A percentile compares a stretch with the other conserved stretches of the same genome.
These are phyloP conservation scores for Fusarium phyllophilum DNA, from an alignment of 2,329 filamentous ascomycete genomes.

Conservation along the genomic window DNA sequence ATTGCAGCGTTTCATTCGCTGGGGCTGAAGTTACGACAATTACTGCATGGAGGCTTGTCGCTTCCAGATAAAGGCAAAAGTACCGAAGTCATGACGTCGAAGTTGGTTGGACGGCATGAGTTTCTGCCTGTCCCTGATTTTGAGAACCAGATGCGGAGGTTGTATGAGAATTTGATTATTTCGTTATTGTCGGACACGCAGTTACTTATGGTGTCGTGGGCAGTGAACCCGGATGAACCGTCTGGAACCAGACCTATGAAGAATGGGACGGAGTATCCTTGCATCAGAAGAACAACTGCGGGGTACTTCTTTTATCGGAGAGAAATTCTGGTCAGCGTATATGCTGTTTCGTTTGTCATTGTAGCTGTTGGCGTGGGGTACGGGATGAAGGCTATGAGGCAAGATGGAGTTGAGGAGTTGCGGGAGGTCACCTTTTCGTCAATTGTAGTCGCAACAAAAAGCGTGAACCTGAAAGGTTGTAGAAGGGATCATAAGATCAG, in stretches of 20 bases:
- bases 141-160: background rate
- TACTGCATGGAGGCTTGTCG: conserved; percentile 1
- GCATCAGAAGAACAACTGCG: conserved; percentile 1
- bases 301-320: conserved; percentile 25
- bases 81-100: background rate
- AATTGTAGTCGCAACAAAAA: background rate
- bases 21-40: conserved; percentile 9
- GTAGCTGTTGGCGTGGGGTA: conserved; percentile 12
- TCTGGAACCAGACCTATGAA: conserved; percentile 2
- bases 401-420: conserved; percentile 21
- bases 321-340: conserved; percentile 8
- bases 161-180: conserved; percentile 30
- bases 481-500: background rate
- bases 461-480: rapidly evolving
- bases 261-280: conserved; percentile 4
- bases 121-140: conserved; percentile 15
- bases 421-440: conserved; percentile 27
- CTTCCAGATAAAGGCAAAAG: background rate
- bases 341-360: conserved; percentile 14
- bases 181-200: conserved; percentile 26
- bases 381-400: conserved; percentile 21
- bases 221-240: conserved; percentile 1
- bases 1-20: conserved; percentile 20
- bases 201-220: conserved; percentile 27
- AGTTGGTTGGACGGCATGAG: conserved; percentile 19